These are phyloP conservation scores for Setaria viridis DNA, from an alignment of 202 grass and related monocot genomes.

Conservation along the genomic window DNA sequence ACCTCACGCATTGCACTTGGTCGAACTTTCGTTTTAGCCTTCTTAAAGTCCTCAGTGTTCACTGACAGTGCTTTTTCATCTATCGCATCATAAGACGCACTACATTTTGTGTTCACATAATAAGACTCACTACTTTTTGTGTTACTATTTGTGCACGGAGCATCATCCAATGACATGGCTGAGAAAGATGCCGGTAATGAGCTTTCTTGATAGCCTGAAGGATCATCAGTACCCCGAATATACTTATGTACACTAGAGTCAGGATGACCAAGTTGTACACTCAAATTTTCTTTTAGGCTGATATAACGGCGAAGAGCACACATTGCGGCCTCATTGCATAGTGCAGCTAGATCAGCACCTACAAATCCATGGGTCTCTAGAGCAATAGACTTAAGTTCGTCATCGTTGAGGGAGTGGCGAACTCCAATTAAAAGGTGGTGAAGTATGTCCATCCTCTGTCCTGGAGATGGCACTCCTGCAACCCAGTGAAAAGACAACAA, in stretches of 20 bases:
- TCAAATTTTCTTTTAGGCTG: constrained; percentile 52
- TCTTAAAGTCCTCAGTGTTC: constrained; percentile 73
- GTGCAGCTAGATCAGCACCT: constrained; percentile 92
- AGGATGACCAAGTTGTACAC: constrained; percentile 28
- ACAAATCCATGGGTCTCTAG: constrained; percentile 85
- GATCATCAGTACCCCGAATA: constrained; percentile 21
- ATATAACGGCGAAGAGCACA: constrained; percentile 72
- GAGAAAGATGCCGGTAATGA: constrained; percentile 66
- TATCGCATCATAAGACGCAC: constrained; percentile 27
- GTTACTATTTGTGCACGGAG: constrained; percentile 11
- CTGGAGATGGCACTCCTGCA: constrained; percentile 87
- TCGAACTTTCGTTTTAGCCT: constrained; percentile 85
- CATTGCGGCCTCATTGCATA: constrained; percentile 84
- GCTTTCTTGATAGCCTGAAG: constrained; percentile 42
- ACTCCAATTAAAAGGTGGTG: constrained; percentile 58
- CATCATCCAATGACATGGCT: constrained; percentile 50
- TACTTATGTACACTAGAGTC: background rate
- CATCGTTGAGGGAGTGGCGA: constrained; percentile 62
- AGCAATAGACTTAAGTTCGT: constrained; percentile 66
- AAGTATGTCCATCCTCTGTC: constrained; percentile 90
- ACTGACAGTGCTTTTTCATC: constrained; percentile 52
- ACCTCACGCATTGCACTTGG: constrained; percentile 99
- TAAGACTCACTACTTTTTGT: constrained; percentile 37
- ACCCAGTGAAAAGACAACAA: constrained; percentile 38
- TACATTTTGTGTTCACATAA: constrained; percentile 29